Percentiles rank a stretch among this genome's conserved stretches.
Evolutionary conservation across 495 filamentous ascomycete genomes (phyloP).

Genomic region (Pyronema omphalodes): DNA sequence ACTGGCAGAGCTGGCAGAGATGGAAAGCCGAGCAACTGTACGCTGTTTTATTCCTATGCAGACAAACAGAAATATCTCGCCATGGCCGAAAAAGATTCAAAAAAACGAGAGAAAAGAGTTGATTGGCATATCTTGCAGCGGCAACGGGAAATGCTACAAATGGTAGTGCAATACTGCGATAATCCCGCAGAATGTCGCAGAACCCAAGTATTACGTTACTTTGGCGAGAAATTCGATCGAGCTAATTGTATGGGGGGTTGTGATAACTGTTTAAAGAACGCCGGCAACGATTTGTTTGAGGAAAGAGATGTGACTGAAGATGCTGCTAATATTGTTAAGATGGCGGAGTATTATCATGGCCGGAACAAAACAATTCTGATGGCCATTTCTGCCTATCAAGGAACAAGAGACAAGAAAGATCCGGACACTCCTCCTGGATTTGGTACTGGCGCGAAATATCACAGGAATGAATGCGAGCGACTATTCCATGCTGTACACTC

Average conservation of each 20-base stretch:
- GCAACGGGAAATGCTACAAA: conserved; percentile 65
- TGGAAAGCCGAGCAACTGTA: conserved; percentile 71
- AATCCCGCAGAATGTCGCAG: conserved; percentile 71
- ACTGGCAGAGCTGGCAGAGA: conserved; percentile 89
- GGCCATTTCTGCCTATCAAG: conserved; percentile 33
- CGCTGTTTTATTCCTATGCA: conserved; percentile 64
- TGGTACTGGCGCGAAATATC: conserved; percentile 29
- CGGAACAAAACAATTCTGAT: conserved; percentile 33
- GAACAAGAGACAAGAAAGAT: conserved; percentile 27
- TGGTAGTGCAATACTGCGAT: conserved; percentile 71
- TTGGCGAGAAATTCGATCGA: conserved; percentile 60
- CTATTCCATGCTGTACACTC: conserved; percentile 30
- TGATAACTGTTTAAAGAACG: conserved; percentile 56
- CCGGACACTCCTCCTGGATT: conserved; percentile 25
- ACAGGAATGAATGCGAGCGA: conserved; percentile 32
- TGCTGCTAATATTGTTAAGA: conserved; percentile 44
- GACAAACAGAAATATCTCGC: conserved; percentile 44
- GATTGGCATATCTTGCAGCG: conserved; percentile 22
- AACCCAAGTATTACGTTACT: conserved; percentile 77
- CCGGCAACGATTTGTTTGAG: conserved; percentile 41
- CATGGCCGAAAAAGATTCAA: conserved; percentile 68
- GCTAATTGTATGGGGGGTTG: conserved; percentile 55
- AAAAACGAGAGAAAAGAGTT: conserved; percentile 43
- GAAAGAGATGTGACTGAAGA: conserved; percentile 55
- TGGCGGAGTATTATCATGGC: conserved; percentile 37